Conservation (phyloP, 345 rosid genomes). For the Stellera chamaejasme region DNA sequence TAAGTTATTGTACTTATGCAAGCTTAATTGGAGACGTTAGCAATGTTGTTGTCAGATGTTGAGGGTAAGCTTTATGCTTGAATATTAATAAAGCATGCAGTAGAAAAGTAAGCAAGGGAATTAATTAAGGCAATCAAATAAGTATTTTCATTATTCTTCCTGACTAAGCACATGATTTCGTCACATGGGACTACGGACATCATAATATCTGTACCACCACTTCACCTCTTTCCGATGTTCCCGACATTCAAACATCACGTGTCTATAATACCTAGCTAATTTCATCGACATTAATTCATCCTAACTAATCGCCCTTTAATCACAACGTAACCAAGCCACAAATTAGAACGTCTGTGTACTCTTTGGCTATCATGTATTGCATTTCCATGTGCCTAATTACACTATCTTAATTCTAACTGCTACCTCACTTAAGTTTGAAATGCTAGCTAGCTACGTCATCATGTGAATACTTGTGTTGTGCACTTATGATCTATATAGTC, state of each 20-base stretch:
- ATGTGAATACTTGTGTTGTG: no score
- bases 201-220: slow-evolving; percentile 68
- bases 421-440: no score
- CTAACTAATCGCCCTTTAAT: not conserved
- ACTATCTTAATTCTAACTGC: not conserved
- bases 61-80: no score
- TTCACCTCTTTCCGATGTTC: slow-evolving; percentile 53
- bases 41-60: no score
- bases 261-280: slow-evolving; percentile 14
- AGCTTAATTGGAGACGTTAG: no score
- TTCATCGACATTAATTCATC: not conserved
- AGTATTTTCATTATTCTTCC: no score
- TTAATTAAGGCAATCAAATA: no score
- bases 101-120: no score
- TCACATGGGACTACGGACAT: slow-evolving; percentile 61
- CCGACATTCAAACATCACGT: slow-evolving; percentile 71
- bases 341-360: not conserved
- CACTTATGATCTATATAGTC: no score
- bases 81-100: no score
- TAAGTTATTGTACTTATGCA: no score
- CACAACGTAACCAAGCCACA: not conserved
- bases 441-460: no score
- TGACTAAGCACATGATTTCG: slow-evolving; percentile 24
- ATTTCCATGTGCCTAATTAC: not conserved
- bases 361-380: slow-evolving; percentile 1